Conservation (phyloP, 2,329 filamentous ascomycete species). For the Phialocephala subalpina region DNA sequence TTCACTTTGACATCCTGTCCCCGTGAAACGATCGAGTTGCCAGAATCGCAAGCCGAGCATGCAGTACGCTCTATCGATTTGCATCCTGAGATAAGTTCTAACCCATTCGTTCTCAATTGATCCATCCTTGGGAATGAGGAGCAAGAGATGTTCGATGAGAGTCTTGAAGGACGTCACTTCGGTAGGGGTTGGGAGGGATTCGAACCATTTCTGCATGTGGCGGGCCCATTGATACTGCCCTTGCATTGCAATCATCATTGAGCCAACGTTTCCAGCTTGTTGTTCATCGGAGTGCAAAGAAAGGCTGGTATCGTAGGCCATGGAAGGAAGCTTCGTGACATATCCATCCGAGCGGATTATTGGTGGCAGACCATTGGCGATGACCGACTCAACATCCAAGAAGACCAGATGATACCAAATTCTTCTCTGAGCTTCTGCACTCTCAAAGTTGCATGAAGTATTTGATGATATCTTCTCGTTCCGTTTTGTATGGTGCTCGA, state of each 20-base stretch:
- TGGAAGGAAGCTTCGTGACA: conserved; percentile 15
- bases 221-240: conserved; percentile 23
- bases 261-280: background rate
- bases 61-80: conserved; percentile 24
- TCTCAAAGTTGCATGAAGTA: background rate
- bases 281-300: background rate
- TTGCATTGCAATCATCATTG: conserved; percentile 19
- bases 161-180: conserved; percentile 17
- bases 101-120: conserved; percentile 15
- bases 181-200: conserved; percentile 7
- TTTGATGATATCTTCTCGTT: background rate
- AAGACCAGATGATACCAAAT: conserved; percentile 23
- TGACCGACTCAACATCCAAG: conserved; percentile 19
- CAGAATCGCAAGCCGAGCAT: conserved; percentile 26
- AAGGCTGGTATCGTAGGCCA: background rate
- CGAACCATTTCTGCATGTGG: conserved; percentile 22
- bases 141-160: conserved; percentile 11
- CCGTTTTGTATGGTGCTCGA: background rate
- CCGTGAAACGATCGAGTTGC: conserved; percentile 22
- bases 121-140: conserved; percentile 7
- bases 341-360: conserved; percentile 16
- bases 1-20: conserved; percentile 22
- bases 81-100: conserved; percentile 21
- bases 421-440: conserved; percentile 4
- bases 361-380: conserved; percentile 18